Evolutionary conservation across 2,329 filamentous ascomycete genomes (phyloP).

Genomic region (Arthrobotrys conoides): DNA sequence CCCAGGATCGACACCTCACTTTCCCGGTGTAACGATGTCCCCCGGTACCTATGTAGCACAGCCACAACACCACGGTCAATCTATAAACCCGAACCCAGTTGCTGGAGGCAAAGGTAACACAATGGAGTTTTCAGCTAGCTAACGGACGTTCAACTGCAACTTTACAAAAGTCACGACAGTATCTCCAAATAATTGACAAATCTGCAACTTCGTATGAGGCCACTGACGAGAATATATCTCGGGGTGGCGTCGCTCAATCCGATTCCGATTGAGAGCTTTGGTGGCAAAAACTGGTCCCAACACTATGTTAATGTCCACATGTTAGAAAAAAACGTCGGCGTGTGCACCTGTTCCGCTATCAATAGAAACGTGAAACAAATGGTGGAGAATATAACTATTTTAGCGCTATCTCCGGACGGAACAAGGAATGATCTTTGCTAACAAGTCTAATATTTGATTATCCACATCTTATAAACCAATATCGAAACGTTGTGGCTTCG

Average conservation of each 20-base stretch:
- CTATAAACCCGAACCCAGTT: not conserved
- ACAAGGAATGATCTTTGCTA: not conserved
- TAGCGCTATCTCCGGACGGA: slow-evolving; percentile 47
- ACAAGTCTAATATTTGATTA: not conserved
- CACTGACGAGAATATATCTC: slow-evolving; percentile 4
- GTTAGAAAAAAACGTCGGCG: slow-evolving; percentile 22
- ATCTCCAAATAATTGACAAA: slow-evolving; percentile 1
- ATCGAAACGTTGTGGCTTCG: slow-evolving; percentile 26
- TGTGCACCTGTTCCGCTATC: slow-evolving; percentile 8
- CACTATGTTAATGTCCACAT: slow-evolving; percentile 12
- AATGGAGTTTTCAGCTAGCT: slow-evolving; percentile 9
- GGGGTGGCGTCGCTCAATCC: slow-evolving; percentile 46
- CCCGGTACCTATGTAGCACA: slow-evolving; percentile 13
- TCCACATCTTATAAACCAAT: slow-evolving; percentile 2
- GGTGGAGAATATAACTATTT: slow-evolving; percentile 34
- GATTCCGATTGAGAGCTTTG: not conserved
- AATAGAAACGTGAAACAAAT: slow-evolving; percentile 50
- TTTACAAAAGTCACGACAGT: slow-evolving; percentile 17
- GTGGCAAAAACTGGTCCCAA: slow-evolving; percentile 41
- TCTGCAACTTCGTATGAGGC: not conserved
- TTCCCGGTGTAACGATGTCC: slow-evolving; percentile 15
- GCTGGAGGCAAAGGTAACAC: slow-evolving; percentile 8
- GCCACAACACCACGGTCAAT: slow-evolving; percentile 7
- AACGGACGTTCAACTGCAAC: not conserved
- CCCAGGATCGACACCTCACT: not conserved